A percentile compares a stretch with the other conserved stretches of the same genome.
These are phyloP conservation scores for Colletotrichum lini DNA, from an alignment of 2,329 filamentous ascomycete genomes.

Conservation along the genomic window DNA sequence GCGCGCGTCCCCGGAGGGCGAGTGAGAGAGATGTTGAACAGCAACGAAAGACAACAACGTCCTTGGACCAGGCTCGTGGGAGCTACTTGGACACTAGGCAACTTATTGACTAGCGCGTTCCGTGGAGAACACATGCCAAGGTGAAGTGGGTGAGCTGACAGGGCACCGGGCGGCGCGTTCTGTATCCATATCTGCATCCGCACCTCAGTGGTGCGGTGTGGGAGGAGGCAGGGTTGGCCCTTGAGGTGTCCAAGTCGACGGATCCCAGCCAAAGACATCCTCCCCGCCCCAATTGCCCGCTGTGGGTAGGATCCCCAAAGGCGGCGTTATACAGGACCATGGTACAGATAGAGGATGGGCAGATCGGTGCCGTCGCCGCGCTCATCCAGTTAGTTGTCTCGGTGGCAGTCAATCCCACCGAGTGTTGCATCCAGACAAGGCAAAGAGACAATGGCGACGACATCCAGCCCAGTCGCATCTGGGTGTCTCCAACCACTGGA, in stretches of 20 bases:
- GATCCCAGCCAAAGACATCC: slow-evolving; percentile 32
- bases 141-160: slow-evolving; percentile 12
- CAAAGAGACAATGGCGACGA: neutral
- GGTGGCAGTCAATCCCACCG: slow-evolving; percentile 11
- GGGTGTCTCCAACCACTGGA: neutral
- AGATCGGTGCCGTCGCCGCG: slow-evolving; percentile 26
- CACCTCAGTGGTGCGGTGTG: neutral
- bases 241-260: slow-evolving; percentile 13
- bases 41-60: slow-evolving; percentile 28
- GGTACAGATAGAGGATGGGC: neutral
- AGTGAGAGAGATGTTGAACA: slow-evolving; percentile 16
- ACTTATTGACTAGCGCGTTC: slow-evolving; percentile 38
- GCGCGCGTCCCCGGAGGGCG: slow-evolving; percentile 31
- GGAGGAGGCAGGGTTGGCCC: slow-evolving; percentile 9
- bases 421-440: neutral
- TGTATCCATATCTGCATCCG: slow-evolving; percentile 7
- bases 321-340: neutral
- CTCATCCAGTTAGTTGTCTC: slow-evolving; percentile 22
- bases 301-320: slow-evolving; percentile 21
- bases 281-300: slow-evolving; percentile 26
- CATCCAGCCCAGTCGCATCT: slow-evolving; percentile 5
- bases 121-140: slow-evolving; percentile 13
- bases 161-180: slow-evolving; percentile 2
- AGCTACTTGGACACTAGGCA: slow-evolving; percentile 34
- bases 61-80: slow-evolving; percentile 41